Base-by-base conservation (phyloP, 2,329 filamentous ascomycete genomes). In the Colletotrichum sp. region DNA sequence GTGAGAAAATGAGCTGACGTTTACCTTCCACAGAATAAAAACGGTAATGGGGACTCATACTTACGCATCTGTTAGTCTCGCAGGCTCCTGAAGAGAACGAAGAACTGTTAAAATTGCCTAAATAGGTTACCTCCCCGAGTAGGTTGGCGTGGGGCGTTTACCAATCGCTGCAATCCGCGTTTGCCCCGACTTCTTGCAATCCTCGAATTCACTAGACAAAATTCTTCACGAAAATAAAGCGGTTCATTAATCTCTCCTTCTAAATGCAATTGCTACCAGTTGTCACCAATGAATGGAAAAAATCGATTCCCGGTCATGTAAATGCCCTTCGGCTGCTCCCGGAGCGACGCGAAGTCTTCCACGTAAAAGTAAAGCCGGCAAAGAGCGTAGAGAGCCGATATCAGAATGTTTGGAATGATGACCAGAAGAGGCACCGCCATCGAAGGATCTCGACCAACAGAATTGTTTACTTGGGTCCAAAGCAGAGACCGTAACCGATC, bases 321-420 rank as follows among this genome's bases (percentile, higher is more conserved):
- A 6, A 74, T 64, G 1, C 66, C 71, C 3, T 60, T 21, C 2
- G 75, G 71, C n/a, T 74, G 60, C 16, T 69, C 24, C 3, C 65
- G n/a, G 5, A 76, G 26, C 2, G 74, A 69, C 2, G 62, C 57
- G 6, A 74, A 63, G 8, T 76, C 71, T 24, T 70, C 71, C 1
- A 74, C 28, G 3, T 70, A 70, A 36, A 76, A 69, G 34, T 74
- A 76, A 4, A 49, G 1, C 3, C 52, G 36, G 18, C n/a, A 62
- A 5, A 15, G 26, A 3, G 26, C 55, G 16, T 70, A 74, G 4
- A 76, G n/a, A 3, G 4, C 39, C 8, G 18, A 69, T 9, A 66
- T 57, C 18, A 65, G 16, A 9, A 39, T 21, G 2, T 39, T 52
- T 3, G 63, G 73, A 3, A 52, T 21, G 6, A 72, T 64, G 36